Base-by-base conservation (phyloP, 75 land plant species). In the Selaginella moellendorffii region DNA sequence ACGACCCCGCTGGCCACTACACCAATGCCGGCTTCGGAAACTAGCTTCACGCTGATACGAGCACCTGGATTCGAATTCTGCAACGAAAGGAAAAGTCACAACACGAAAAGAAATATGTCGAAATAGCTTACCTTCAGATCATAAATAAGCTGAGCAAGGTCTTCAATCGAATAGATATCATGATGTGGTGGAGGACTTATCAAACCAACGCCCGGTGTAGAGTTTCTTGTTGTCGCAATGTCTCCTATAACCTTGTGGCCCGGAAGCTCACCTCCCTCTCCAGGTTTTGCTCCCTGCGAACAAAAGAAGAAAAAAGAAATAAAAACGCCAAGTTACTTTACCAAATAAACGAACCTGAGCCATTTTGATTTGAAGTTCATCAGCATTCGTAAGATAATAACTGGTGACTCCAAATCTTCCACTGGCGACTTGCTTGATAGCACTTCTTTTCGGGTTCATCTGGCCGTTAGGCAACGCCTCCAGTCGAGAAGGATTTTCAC, bases 121-220 rank as follows among this genome's bases (percentile, higher is more conserved):
- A 24, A 31, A n/a, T 12, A 12, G 46, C 1, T 52, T 65, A 90
- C 97, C 97, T 92, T 93, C 19, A 93, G 85, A 71, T 93, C 98
- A 70, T 85, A 83, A 61, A 93, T 93, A 26, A 93, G 74, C 59
- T 93, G 98, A 2, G 98, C 98, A 62, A 93, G 87, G 64, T 93
- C 98, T 71, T 93, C 98, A 74, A 93, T 93, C 2, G 96, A 88
- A 71, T 93, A 93, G 9, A 93, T 93, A 65, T 93, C 98, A 77
- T 93, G 98, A 65, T 93, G 98, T 0, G 98, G 98, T 60, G 98
- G 98, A 10, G 98, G 98, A 27, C 98, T 93, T 10, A 46, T 10
- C 51, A 10, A 46, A 46, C 14, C 18, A 46, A 10, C 10, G 18
- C 18, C 10, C 18, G 10, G 51, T 10, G 51, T 46, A 10, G 51